These are phyloP conservation scores for Cutaneotrichosporon daszewskae DNA, from an alignment of 1,284 basidiomycete species.

Conservation along the genomic window DNA sequence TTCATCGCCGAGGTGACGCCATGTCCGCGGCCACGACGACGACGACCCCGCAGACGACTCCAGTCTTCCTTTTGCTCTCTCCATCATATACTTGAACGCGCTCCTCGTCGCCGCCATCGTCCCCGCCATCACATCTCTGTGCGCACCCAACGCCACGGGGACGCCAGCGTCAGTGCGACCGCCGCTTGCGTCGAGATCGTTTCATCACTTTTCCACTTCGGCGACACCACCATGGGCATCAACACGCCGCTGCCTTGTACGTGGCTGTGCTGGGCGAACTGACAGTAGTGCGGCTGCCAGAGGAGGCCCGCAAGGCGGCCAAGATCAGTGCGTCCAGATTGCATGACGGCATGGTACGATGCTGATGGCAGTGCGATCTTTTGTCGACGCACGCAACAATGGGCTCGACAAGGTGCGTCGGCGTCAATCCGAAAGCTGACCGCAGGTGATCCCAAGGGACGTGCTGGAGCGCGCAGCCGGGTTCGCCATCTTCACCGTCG, in stretches of 20 bases:
- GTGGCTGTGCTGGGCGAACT: conserved; percentile 9
- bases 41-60: too few species aligned
- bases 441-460: conserved; percentile 47
- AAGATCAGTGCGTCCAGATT: conserved; percentile 47
- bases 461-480: conserved; percentile 48
- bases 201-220: neutral
- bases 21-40: too few species aligned
- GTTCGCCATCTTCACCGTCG: conserved; percentile 56
- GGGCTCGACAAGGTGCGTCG: conserved; percentile 47
- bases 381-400: conserved; percentile 46
- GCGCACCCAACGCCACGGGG: too few species aligned
- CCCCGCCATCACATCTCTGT: too few species aligned
- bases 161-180: too few species aligned
- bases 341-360: conserved; percentile 2
- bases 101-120: too few species aligned
- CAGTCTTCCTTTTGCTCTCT: too few species aligned
- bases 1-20: too few species aligned
- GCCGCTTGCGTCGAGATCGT: too few species aligned
- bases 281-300: conserved; percentile 46
- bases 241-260: conserved; percentile 45
- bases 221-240: conserved; percentile 31
- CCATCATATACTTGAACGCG: too few species aligned
- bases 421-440: too few species aligned
- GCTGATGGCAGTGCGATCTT: conserved; percentile 37
- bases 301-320: conserved; percentile 54